Conservation (phyloP, 768 basidiomycete species). For the Lactarius evosmus region DNA sequence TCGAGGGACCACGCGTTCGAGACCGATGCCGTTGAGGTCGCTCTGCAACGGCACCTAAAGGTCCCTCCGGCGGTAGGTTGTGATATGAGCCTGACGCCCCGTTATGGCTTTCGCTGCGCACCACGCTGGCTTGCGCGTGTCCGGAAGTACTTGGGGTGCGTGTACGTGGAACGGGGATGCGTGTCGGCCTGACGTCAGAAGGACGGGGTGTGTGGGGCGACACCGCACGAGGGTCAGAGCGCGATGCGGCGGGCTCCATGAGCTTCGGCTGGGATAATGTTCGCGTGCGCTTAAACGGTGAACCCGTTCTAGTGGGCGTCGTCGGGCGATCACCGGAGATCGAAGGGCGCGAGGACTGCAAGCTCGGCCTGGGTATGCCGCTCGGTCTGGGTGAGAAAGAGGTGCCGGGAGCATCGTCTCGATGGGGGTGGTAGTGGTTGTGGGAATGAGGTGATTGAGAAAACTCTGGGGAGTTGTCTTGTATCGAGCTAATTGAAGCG, state of each 20-base stretch:
- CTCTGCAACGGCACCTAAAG: conserved; percentile 21
- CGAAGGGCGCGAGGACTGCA: conserved; percentile 39
- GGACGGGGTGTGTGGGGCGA: conserved; percentile 39
- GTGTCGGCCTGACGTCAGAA: conserved; percentile 39
- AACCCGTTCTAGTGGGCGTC: conserved; percentile 18
- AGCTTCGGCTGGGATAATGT: conserved; percentile 63
- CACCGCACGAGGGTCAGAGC: conserved; percentile 25
- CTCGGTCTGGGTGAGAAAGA: conserved; percentile 37
- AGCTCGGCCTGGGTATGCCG: conserved; percentile 48
- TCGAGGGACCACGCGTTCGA: conserved; percentile 45
- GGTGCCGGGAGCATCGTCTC: conserved; percentile 28
- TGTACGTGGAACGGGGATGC: conserved; percentile 47
- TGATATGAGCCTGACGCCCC: conserved; percentile 26
- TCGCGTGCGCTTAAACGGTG: conserved; percentile 48
- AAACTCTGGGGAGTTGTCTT: conserved; percentile 39
- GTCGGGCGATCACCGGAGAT: conserved; percentile 28
- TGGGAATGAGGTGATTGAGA: conserved; percentile 26
- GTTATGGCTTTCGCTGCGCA: conserved; percentile 35
- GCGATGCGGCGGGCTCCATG: conserved; percentile 42
- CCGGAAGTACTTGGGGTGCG: conserved; percentile 45
- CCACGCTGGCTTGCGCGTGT: conserved; percentile 31
- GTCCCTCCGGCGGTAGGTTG: conserved; percentile 1
- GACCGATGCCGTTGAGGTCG: conserved; percentile 42
- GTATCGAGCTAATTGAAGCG: conserved; percentile 58
- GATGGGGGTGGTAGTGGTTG: conserved; percentile 29